phyloP scores from a whole-genome alignment of 2,329 filamentous ascomycete genomes.

The Hypoxylon sp. region DNA sequence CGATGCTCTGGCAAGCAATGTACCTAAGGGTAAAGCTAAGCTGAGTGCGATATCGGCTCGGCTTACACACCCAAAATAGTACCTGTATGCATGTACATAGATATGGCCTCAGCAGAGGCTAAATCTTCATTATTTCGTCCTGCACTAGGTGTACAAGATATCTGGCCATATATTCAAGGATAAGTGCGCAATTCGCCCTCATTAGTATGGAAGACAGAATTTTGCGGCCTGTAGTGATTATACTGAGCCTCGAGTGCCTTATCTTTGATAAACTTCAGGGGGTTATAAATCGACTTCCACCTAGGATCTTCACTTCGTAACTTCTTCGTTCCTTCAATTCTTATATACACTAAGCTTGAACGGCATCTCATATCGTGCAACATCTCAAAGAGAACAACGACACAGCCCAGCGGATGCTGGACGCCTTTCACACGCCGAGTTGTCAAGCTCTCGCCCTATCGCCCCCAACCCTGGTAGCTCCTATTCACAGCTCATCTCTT shows the following conservation, averaged over 20 bases:
- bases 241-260: background rate
- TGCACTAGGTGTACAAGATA: background rate
- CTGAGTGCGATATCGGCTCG: conserved; percentile 35
- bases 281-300: background rate
- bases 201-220: background rate
- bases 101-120: conserved; percentile 20
- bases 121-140: background rate
- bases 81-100: too few species aligned
- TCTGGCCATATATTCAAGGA: background rate
- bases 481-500: conserved; percentile 46
- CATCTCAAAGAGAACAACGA: too few species aligned
- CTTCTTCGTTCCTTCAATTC: background rate
- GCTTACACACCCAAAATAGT: too few species aligned
- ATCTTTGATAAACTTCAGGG: background rate
- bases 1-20: background rate
- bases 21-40: background rate
- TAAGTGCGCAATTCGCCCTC: background rate
- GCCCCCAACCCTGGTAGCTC: background rate
- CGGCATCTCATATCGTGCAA: background rate
- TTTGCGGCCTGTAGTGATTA: background rate
- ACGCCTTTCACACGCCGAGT: too few species aligned
- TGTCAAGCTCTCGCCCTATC: background rate
- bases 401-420: too few species aligned
- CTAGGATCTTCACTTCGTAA: too few species aligned
- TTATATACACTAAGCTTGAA: background rate